Base-by-base conservation (phyloP, 345 rosid species). In the Boechera retrofracta region DNA sequence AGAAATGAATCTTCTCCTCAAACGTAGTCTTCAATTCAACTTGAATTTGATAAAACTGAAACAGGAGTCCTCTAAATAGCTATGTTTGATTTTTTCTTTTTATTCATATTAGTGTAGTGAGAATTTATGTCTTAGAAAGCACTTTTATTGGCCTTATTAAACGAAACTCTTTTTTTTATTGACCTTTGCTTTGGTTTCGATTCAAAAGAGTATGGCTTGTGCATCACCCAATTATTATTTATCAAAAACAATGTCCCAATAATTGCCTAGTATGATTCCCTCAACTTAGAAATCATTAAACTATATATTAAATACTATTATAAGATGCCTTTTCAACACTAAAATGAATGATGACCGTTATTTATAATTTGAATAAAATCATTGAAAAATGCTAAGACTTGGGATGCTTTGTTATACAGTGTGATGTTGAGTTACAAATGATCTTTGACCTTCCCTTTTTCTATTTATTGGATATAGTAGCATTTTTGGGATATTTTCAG, bases 111-210 rank as follows among this genome's bases (percentile, higher is more conserved):
- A 49, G 0, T 60, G 24, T 32, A 36, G 61, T 60, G n/a, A 35
- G 28, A 26, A 54, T 55, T 11, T 31, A 54, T 24, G 21, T 71
- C 44, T 44, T 48, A 7, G 64, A 76, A 64, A 57, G 48, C 48
- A 60, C n/a, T 38, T 76, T 21, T 31, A 21, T 60, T 49, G 56
- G 57, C 56, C 15, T 39, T 44, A 53, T 44, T 33, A 76, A 24
- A 44, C 51, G 42, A 64, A 38, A 9, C 54, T 53, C 64, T 10
- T 31, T 48, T 74, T 44, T 54, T 33, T 24, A 72, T 78, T 67
- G 64, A 73, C 81, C 28, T 60, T 67, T 72, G 70, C 81, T 73
- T 78, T 78, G 68, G 74, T 51, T 67, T 67, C 58, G 78, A 60
- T 72, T 78, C 64, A 73, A 72, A 73, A 73, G 77, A 67, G 35